Evolutionary conservation across 2,329 filamentous ascomycete species (phyloP).

Genomic region (Ophiocordyceps polyrhachis-furcata): DNA sequence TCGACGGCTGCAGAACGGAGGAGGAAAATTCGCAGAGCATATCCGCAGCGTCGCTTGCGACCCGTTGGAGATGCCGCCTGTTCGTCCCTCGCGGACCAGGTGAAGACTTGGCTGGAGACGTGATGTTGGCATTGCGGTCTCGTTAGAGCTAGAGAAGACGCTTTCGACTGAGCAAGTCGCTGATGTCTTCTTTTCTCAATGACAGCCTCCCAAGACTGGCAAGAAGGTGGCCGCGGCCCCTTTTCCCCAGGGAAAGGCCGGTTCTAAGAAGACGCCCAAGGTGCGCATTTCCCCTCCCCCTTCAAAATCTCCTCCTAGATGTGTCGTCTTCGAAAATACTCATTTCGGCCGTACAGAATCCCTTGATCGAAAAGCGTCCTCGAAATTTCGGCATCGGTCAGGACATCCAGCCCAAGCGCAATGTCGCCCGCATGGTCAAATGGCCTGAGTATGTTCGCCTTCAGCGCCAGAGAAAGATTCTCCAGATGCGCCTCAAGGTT

Average conservation of each 20-base stretch:
- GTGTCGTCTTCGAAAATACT: background rate
- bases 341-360: conserved; percentile 46
- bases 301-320: background rate
- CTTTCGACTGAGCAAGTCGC: conserved; percentile 59
- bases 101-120: conserved; percentile 51
- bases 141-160: conserved; percentile 88
- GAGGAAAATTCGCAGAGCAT: conserved; percentile 17
- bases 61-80: conserved; percentile 17
- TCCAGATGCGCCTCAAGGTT: conserved; percentile 97
- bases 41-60: conserved; percentile 14
- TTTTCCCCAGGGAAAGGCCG: conserved; percentile 86
- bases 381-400: conserved; percentile 98
- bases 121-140: conserved; percentile 34
- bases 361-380: conserved; percentile 93
- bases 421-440: conserved; percentile 96
- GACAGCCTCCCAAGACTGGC: conserved; percentile 96
- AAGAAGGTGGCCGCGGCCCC: conserved; percentile 97
- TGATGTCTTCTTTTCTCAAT: conserved; percentile 99
- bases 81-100: conserved; percentile 14
- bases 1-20: conserved; percentile 20
- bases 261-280: conserved; percentile 89
- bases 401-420: conserved; percentile 92
- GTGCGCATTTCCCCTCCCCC: conserved; percentile 33
- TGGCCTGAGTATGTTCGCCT: conserved; percentile 99
- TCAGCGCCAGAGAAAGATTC: conserved; percentile 85